Conservation (phyloP, 2,329 filamentous ascomycete species). For the Emmonsiellopsis sp. region DNA sequence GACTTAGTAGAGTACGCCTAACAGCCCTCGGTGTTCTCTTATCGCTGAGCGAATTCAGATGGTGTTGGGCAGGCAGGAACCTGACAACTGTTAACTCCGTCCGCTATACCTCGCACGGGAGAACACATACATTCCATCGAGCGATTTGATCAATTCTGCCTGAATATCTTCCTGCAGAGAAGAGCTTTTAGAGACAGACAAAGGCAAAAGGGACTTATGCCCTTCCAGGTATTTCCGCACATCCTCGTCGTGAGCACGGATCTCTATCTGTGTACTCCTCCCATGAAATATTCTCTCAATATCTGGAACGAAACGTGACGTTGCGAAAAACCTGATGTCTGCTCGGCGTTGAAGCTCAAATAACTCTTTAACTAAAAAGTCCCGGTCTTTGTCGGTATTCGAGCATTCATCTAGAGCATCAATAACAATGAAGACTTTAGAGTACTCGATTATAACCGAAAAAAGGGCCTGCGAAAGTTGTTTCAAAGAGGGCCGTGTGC, state of each 20-base stretch:
- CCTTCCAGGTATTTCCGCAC: conserved; percentile 2
- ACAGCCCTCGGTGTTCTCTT: conserved; percentile 22
- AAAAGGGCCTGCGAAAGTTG: conserved; percentile 2
- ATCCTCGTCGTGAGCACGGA: background rate
- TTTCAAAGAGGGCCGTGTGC: conserved; percentile 1
- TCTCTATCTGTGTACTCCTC: background rate
- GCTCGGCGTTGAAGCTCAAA: background rate
- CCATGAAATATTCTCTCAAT: background rate
- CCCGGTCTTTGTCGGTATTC: background rate
- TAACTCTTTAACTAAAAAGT: background rate
- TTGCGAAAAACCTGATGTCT: background rate
- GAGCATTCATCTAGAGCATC: conserved; percentile 11
- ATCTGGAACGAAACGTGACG: background rate
- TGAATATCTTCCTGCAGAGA: conserved; percentile 8
- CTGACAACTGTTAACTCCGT: conserved; percentile 9
- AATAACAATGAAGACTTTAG: conserved; percentile 6
- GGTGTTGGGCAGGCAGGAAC: conserved; percentile 13
- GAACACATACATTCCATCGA: conserved; percentile 13
- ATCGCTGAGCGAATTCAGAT: conserved; percentile 11
- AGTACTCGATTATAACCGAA: background rate
- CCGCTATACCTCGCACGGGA: conserved; percentile 9
- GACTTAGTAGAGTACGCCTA: conserved; percentile 16
- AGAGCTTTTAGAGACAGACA: background rate
- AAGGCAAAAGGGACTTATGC: conserved; percentile 1
- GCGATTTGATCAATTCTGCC: background rate